Percentiles rank a stretch among this genome's conserved stretches.
Evolutionary conservation across 352 stramenopile genomes (phyloP).

Genomic region (Phytophthora hibernalis): DNA sequence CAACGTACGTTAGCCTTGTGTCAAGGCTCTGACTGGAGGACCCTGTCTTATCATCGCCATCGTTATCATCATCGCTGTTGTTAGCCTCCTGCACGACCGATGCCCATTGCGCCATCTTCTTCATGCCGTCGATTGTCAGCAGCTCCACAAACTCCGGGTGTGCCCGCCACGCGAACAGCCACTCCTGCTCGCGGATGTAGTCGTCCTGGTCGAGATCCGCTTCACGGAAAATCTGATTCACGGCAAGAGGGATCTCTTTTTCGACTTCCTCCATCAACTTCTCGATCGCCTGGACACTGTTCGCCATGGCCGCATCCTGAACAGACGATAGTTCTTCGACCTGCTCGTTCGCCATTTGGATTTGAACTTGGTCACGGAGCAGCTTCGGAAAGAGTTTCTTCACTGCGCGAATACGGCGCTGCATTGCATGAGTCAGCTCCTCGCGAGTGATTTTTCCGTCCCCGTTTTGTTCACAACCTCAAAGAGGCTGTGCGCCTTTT

Average conservation of each 20-base stretch:
- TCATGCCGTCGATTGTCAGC: conserved; percentile 87
- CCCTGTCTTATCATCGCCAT: conserved; percentile 41
- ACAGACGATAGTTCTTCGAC: conserved; percentile 41
- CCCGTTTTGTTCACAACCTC: conserved; percentile 67
- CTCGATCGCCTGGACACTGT: conserved; percentile 67
- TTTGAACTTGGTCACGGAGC: conserved; percentile 71
- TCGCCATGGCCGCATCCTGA: conserved; percentile 60
- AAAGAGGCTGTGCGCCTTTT: conserved; percentile 83
- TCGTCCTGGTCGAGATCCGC: conserved; percentile 81
- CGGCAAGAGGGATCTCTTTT: conserved; percentile 80
- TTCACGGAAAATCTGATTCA: conserved; percentile 87
- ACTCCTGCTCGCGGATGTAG: conserved; percentile 82
- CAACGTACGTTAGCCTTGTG: conserved; percentile 66
- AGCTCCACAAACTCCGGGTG: conserved; percentile 87
- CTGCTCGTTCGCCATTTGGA: conserved; percentile 64
- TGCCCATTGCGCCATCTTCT: conserved; percentile 84
- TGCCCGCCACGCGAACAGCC: conserved; percentile 80
- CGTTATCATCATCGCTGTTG: conserved; percentile 28
- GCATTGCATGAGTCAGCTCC: conserved; percentile 76
- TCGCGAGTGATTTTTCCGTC: conserved; percentile 82
- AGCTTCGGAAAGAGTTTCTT: conserved; percentile 82
- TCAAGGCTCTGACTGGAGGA: conserved; percentile 42
- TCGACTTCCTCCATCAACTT: conserved; percentile 81
- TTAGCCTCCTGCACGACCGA: conserved; percentile 57
- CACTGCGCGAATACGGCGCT: conserved; percentile 71